Evolutionary conservation across 805 yeast species (phyloP).

Genomic region (Pichia membranifaciens): DNA sequence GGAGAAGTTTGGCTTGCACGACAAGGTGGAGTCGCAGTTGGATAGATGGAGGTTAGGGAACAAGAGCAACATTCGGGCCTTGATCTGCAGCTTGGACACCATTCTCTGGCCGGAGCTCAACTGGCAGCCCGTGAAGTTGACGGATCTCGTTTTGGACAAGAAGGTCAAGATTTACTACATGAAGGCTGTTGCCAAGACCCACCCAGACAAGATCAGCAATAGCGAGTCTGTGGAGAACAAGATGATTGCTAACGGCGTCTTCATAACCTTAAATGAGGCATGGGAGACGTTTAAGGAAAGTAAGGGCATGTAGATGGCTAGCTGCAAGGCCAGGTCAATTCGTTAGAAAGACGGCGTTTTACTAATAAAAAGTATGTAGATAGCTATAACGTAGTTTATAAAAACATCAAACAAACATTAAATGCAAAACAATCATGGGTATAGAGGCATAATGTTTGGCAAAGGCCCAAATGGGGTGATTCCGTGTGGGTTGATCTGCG

Average conservation of each 20-base stretch:
- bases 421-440: too few species aligned
- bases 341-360: too few species aligned
- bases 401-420: too few species aligned
- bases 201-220: slow-evolving; percentile 75
- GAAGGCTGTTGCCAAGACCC: slow-evolving; percentile 74
- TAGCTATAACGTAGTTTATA: too few species aligned
- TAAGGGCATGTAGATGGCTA: neutral
- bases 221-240: slow-evolving; percentile 59
- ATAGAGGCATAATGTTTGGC: slow-evolving; percentile 59
- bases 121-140: slow-evolving; percentile 61
- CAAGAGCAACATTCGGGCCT: slow-evolving; percentile 72
- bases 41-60: slow-evolving; percentile 67
- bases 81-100: slow-evolving; percentile 61
- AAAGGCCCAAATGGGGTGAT: slow-evolving; percentile 88
- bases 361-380: too few species aligned
- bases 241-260: slow-evolving; percentile 83
- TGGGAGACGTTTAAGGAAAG: slow-evolving; percentile 73
- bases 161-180: slow-evolving; percentile 80
- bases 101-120: slow-evolving; percentile 62
- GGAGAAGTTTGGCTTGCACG: slow-evolving; percentile 58
- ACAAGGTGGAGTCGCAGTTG: slow-evolving; percentile 50
- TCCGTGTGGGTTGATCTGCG: slow-evolving; percentile 70
- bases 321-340: too few species aligned
- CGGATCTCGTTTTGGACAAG: slow-evolving; percentile 81
- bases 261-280: slow-evolving; percentile 74